Percentiles rank a stretch among this genome's conserved stretches.
Conservation (phyloP, 495 filamentous ascomycete species). For the Lophiotrema nucula region DNA sequence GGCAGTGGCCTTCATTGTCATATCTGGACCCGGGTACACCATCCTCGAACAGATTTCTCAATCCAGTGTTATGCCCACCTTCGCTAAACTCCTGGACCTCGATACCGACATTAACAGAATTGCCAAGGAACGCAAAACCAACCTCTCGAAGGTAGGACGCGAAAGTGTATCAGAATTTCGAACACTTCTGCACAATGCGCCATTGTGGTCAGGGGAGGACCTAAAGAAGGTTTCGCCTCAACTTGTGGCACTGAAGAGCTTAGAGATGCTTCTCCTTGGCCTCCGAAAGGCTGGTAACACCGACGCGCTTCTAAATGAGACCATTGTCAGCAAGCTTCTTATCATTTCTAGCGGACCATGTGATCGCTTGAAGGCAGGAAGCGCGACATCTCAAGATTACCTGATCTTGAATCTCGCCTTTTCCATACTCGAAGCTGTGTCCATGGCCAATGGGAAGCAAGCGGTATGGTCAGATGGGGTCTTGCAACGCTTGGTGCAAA, state of each 20-base stretch:
- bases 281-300: slow-evolving; percentile 50
- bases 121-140: slow-evolving; percentile 62
- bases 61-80: slow-evolving; percentile 50
- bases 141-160: slow-evolving; percentile 64
- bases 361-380: slow-evolving; percentile 11
- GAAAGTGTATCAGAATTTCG: slow-evolving; percentile 53
- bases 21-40: slow-evolving; percentile 49
- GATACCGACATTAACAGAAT: slow-evolving; percentile 53
- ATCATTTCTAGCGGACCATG: slow-evolving; percentile 6
- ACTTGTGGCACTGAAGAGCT: slow-evolving; percentile 59
- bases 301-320: slow-evolving; percentile 50
- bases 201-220: slow-evolving; percentile 55
- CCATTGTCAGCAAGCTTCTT: slow-evolving; percentile 25
- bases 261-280: slow-evolving; percentile 60
- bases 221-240: slow-evolving; percentile 59
- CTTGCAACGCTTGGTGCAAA: slow-evolving; percentile 34
- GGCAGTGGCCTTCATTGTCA: slow-evolving; percentile 56
- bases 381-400: slow-evolving; percentile 3
- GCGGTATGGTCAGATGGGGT: slow-evolving; percentile 35
- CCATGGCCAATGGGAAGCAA: slow-evolving; percentile 14
- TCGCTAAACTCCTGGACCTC: slow-evolving; percentile 54
- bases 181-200: slow-evolving; percentile 48
- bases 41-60: slow-evolving; percentile 51
- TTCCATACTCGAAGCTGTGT: slow-evolving; percentile 61
- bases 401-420: slow-evolving; percentile 47